Evolutionary conservation across 2,329 filamentous ascomycete genomes (phyloP).

Genomic region (Basipetospora chlamydospora): DNA sequence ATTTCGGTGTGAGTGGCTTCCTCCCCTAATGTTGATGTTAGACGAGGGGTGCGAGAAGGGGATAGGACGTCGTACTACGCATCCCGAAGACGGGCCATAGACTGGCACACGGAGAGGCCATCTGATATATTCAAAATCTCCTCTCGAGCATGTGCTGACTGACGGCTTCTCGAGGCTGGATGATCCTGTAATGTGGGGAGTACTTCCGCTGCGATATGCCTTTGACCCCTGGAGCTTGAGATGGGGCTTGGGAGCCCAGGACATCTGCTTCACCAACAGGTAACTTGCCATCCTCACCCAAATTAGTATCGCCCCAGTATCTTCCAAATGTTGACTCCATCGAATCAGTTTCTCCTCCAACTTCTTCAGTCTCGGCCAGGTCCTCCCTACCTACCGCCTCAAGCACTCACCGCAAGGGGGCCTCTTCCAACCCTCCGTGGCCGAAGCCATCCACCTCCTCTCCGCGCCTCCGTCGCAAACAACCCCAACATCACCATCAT

Average conservation of each 20-base stretch:
- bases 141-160: slow-evolving; percentile 5
- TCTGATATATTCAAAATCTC: too few species aligned
- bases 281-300: slow-evolving; percentile 24
- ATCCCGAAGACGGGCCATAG: too few species aligned
- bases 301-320: too few species aligned
- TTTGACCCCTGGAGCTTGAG: slow-evolving; percentile 62
- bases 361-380: slow-evolving; percentile 84
- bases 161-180: slow-evolving; percentile 58
- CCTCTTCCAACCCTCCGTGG: slow-evolving; percentile 77
- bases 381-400: slow-evolving; percentile 73
- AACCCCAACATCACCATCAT: slow-evolving; percentile 25
- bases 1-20: slow-evolving; percentile 33
- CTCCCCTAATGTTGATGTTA: too few species aligned
- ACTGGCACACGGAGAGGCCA: too few species aligned
- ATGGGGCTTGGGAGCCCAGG: slow-evolving; percentile 84
- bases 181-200: slow-evolving; percentile 88
- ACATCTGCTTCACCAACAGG: slow-evolving; percentile 88
- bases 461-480: slow-evolving; percentile 26
- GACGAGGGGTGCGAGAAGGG: too few species aligned
- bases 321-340: too few species aligned
- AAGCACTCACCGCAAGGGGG: slow-evolving; percentile 70
- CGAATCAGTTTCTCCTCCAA: slow-evolving; percentile 49
- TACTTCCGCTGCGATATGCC: slow-evolving; percentile 60
- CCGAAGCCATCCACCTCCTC: slow-evolving; percentile 71
- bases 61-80: too few species aligned